These are phyloP conservation scores for Seiridium unicorne DNA, from an alignment of 2,329 filamentous ascomycete genomes.

Conservation along the genomic window DNA sequence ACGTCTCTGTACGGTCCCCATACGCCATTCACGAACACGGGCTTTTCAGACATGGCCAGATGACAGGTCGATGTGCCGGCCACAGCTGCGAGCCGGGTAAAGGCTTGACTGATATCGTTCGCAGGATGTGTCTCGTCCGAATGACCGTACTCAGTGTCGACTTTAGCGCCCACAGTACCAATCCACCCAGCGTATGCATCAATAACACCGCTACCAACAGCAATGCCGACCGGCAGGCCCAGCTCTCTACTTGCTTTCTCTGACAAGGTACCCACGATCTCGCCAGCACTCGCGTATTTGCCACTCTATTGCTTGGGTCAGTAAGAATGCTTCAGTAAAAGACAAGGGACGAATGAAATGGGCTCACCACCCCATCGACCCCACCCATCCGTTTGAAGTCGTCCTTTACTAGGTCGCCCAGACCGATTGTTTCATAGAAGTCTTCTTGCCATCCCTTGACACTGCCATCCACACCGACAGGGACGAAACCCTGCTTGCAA, in stretches of 20 bases:
- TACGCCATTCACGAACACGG: conserved; percentile 91
- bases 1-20: conserved; percentile 98
- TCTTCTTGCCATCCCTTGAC: conserved; percentile 98
- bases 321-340: conserved; percentile 5
- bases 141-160: conserved; percentile 68
- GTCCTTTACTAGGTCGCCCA: conserved; percentile 80
- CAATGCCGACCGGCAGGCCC: conserved; percentile 81
- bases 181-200: conserved; percentile 99
- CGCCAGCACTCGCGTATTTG: conserved; percentile 85
- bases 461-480: conserved; percentile 94
- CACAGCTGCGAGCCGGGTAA: conserved; percentile 87
- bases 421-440: conserved; percentile 82
- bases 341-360: conserved; percentile 24
- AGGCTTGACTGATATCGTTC: conserved; percentile 90
- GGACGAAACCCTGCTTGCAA: conserved; percentile 95
- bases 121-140: conserved; percentile 66
- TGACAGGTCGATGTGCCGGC: conserved; percentile 98
- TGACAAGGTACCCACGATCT: conserved; percentile 82
- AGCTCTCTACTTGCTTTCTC: conserved; percentile 81
- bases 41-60: conserved; percentile 88
- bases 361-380: conserved; percentile 88
- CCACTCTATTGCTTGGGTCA: conserved; percentile 65
- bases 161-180: conserved; percentile 96
- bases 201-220: conserved; percentile 94
- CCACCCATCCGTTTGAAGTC: conserved; percentile 93